Percentiles rank a stretch among this genome's conserved stretches.
phyloP scores from a whole-genome alignment of 2,329 filamentous ascomycete genomes.

The Catunica adiposa region DNA sequence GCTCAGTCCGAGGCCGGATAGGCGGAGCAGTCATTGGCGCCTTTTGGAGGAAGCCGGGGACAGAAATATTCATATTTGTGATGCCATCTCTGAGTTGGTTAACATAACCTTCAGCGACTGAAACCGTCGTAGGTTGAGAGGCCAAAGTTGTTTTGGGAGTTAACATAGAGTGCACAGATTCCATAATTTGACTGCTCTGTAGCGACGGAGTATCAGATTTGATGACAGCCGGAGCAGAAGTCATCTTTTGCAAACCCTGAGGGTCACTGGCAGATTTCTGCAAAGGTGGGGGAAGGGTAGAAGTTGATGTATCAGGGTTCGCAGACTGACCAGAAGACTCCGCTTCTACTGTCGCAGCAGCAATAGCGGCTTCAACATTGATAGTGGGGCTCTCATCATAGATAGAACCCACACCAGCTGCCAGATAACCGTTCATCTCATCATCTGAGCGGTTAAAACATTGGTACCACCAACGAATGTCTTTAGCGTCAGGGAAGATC shows the following conservation, averaged over 20 bases:
- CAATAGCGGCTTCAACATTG: neutral
- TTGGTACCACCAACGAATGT: conserved; percentile 89
- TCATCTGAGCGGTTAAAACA: conserved; percentile 70
- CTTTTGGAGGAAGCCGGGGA: conserved; percentile 19
- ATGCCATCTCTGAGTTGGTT: conserved; percentile 30
- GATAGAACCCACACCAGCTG: conserved; percentile 20
- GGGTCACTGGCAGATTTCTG: conserved; percentile 18
- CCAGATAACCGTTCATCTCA: conserved; percentile 71
- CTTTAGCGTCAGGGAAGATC: conserved; percentile 58
- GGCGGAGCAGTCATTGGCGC: conserved; percentile 14
- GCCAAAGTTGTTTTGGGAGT: conserved; percentile 21
- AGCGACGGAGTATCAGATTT: neutral
- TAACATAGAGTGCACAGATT: conserved; percentile 38
- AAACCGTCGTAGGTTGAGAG: neutral
- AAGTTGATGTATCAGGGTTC: neutral
- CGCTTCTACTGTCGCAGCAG: neutral
- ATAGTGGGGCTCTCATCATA: neutral
- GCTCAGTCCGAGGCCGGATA: conserved; percentile 21
- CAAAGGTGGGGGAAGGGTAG: conserved; percentile 18
- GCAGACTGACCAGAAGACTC: neutral
- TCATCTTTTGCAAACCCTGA: conserved; percentile 8
- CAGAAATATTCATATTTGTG: conserved; percentile 30
- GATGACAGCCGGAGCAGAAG: neutral
- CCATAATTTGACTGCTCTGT: conserved; percentile 22
- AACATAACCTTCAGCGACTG: neutral